Conservation (phyloP, 2,329 filamentous ascomycete genomes). For the Xylariomycetidae sp. region DNA sequence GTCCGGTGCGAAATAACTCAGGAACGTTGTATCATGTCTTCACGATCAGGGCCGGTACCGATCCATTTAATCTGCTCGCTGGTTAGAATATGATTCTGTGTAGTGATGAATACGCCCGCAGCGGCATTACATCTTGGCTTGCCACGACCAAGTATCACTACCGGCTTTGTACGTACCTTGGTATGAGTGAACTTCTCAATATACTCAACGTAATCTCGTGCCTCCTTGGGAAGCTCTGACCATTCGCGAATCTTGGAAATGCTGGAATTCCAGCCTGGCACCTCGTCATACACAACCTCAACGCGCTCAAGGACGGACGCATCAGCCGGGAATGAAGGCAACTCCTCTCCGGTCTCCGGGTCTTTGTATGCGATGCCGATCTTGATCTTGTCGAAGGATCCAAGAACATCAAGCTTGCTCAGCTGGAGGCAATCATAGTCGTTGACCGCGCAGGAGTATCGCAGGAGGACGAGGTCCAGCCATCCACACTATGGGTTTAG, state of each 20-base stretch:
- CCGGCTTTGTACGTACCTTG: conserved; percentile 3
- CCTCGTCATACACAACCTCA: conserved; percentile 48
- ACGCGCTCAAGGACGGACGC: conserved; percentile 44
- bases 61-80: conserved; percentile 14
- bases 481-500: conserved; percentile 5
- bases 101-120: neutral
- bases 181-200: conserved; percentile 10
- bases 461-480: conserved; percentile 16
- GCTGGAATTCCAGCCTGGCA: conserved; percentile 52
- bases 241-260: conserved; percentile 47
- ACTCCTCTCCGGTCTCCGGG: conserved; percentile 21
- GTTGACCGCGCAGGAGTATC: conserved; percentile 14
- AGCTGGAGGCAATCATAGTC: conserved; percentile 16
- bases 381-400: conserved; percentile 59
- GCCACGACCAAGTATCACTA: neutral
- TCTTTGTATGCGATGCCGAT: conserved; percentile 50
- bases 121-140: neutral
- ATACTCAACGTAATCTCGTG: conserved; percentile 48
- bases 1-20: too few relatives aligned
- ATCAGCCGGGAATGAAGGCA: conserved; percentile 49
- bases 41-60: conserved; percentile 16
- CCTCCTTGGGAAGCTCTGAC: conserved; percentile 47
- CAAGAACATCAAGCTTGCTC: conserved; percentile 52
- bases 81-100: neutral
- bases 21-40: conserved; percentile 13